Evolutionary conservation across 345 rosid species (phyloP).

Genomic region (Orychophragmus violaceus): DNA sequence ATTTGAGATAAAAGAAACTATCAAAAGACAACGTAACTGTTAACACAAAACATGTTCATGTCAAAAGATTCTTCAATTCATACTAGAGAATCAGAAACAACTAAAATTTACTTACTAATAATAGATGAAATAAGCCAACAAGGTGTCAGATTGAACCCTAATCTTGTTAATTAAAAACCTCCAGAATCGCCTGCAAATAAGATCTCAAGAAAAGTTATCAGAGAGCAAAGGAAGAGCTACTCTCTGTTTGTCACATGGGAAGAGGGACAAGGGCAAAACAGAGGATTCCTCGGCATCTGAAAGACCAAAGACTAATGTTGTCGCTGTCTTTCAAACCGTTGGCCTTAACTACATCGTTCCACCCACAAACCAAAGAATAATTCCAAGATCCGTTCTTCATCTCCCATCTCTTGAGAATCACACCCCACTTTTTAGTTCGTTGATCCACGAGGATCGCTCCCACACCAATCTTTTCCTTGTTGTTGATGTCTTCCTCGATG

Average conservation of each 20-base stretch:
- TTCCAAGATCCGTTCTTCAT: not conserved
- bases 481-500: not conserved
- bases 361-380: not conserved
- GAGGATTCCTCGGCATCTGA: conserved; percentile 3
- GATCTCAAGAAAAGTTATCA: not conserved
- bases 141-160: not conserved
- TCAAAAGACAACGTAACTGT: not conserved
- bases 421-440: not conserved
- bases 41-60: not conserved
- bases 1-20: not conserved
- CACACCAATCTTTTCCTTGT: not conserved
- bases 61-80: not conserved
- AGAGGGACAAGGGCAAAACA: conserved; percentile 5
- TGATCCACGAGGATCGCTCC: not conserved
- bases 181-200: not conserved
- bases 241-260: not conserved
- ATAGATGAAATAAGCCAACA: not conserved
- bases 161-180: not conserved
- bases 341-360: conserved; percentile 4
- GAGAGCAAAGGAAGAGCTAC: not conserved
- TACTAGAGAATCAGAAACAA: not conserved
- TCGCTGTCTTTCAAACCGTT: not conserved
- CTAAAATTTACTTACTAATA: not conserved
- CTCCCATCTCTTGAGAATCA: conserved; percentile 1
- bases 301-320: not conserved